A percentile compares a stretch with the other conserved stretches of the same genome.
Conservation (phyloP, 495 filamentous ascomycete genomes). For the Hypoxylon fuscum region DNA sequence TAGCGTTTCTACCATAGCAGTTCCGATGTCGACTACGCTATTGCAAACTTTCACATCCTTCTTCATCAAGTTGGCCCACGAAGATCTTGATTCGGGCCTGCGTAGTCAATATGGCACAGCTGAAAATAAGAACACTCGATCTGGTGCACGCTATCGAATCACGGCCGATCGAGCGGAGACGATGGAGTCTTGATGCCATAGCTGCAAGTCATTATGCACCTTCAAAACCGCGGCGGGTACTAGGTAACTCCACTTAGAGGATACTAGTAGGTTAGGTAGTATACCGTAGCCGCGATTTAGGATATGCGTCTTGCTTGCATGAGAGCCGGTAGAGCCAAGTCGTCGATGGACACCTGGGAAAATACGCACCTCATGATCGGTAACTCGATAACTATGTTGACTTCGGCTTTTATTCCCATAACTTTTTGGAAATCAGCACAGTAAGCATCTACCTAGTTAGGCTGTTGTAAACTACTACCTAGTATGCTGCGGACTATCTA, state of each 20-base stretch:
- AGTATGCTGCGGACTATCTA: too few relatives aligned
- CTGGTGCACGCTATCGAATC: conserved; percentile 3
- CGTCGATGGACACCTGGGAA: conserved; percentile 1
- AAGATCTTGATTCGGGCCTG: neutral
- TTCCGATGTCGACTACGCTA: neutral
- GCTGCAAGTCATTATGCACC: conserved; percentile 33
- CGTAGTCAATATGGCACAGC: conserved; percentile 8
- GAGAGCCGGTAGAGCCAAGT: conserved; percentile 15
- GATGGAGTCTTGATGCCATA: conserved; percentile 7
- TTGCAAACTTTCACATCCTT: neutral
- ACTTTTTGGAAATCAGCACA: too few relatives aligned
- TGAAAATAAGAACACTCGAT: neutral
- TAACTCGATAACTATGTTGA: neutral
- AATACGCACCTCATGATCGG: neutral
- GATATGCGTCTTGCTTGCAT: conserved; percentile 21
- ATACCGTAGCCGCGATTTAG: conserved; percentile 21
- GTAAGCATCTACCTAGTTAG: too few relatives aligned
- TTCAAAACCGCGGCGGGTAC: conserved; percentile 11
- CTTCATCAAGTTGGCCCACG: neutral
- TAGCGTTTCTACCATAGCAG: neutral
- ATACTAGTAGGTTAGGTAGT: conserved; percentile 16
- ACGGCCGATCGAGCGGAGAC: conserved; percentile 2
- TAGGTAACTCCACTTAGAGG: conserved; percentile 19
- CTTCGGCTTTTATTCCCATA: too few relatives aligned
- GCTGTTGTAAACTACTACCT: too few relatives aligned